Evolutionary conservation across 768 basidiomycete genomes (phyloP), one percentile per base, ranked within the genome.

Genomic region (Coprinopsis marcescibilis): DNA sequence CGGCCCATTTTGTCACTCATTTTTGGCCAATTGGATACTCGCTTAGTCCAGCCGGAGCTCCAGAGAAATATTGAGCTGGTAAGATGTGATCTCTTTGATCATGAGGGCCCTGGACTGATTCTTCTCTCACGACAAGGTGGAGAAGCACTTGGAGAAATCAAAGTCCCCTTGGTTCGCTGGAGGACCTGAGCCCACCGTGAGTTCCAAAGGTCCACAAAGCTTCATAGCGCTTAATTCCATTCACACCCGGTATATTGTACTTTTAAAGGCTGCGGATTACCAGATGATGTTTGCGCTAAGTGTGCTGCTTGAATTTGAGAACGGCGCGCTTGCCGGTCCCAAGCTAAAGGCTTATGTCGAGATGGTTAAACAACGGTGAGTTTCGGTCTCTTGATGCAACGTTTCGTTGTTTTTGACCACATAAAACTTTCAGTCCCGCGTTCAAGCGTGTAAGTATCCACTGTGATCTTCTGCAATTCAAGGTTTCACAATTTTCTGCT

Each of bases 291-390:
- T 8, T 32, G 29, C n/a, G 8, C 29, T 32, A n/a, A n/a, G n/a
- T n/a, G n/a, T n/a, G 8, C n/a, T 32, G 29, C 11, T 27, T 14
- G 12, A 33, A 23, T 32, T 17, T 36, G n/a, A n/a, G n/a, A 37
- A 17, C 30, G 20, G n/a, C 11, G 12, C 17, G 10, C 21, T 21
- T 58, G 53, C 47, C 57, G 46, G 55, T 3, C 57, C 56, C 1
- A 54, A 56, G 44, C 56, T 60, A 43, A 51, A 52, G 29, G 55
- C 54, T 51, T 61, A 49, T 29, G 60, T 64, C 5, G 43, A 55
- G 42, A 46, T 34, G 33, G 52, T 60, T 24, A 59, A 62, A 15
- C n/a, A 38, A 20, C 46, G 62, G 59, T 57, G 52, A 29, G 54
- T 45, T 35, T 24, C n/a, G n/a, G n/a, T n/a, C n/a, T n/a, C n/a